phyloP scores from a whole-genome alignment of 768 basidiomycete species.

The Hydnomerulius pinastri region DNA sequence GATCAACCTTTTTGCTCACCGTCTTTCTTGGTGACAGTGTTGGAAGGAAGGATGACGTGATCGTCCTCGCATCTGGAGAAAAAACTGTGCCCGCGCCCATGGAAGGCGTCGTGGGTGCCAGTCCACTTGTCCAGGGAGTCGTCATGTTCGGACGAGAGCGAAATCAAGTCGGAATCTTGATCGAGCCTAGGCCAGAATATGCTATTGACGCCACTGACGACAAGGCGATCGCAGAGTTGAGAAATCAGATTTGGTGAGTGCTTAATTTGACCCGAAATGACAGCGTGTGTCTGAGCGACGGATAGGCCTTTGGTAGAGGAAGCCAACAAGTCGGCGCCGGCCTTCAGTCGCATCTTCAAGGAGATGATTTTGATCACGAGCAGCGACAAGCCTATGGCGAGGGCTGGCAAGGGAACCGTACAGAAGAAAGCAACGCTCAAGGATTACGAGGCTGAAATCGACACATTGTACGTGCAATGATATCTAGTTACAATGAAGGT shows the following conservation, averaged over 20 bases:
- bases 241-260: slow-evolving; percentile 24
- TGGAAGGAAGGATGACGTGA: slow-evolving; percentile 40
- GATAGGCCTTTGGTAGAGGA: slow-evolving; percentile 40
- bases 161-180: slow-evolving; percentile 21
- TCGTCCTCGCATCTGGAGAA: slow-evolving; percentile 16
- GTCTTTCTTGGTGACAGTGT: background rate
- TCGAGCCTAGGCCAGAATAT: slow-evolving; percentile 13
- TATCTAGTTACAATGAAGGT: no score
- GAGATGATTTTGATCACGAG: slow-evolving; percentile 49
- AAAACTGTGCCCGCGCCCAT: slow-evolving; percentile 6
- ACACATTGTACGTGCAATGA: slow-evolving; percentile 45
- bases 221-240: slow-evolving; percentile 12
- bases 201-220: slow-evolving; percentile 13
- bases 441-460: slow-evolving; percentile 44
- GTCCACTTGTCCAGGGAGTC: no score
- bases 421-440: slow-evolving; percentile 37
- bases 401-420: slow-evolving; percentile 45
- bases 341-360: slow-evolving; percentile 43
- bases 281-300: background rate
- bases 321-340: slow-evolving; percentile 38
- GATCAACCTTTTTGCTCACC: slow-evolving; percentile 9
- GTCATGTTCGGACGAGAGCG: no score
- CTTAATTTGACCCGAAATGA: no score
- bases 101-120: no score
- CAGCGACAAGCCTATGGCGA: slow-evolving; percentile 42